Percentiles rank a stretch among this genome's conserved stretches.
Conservation (phyloP, 257 asterid species). For the Solanum appendiculatum region DNA sequence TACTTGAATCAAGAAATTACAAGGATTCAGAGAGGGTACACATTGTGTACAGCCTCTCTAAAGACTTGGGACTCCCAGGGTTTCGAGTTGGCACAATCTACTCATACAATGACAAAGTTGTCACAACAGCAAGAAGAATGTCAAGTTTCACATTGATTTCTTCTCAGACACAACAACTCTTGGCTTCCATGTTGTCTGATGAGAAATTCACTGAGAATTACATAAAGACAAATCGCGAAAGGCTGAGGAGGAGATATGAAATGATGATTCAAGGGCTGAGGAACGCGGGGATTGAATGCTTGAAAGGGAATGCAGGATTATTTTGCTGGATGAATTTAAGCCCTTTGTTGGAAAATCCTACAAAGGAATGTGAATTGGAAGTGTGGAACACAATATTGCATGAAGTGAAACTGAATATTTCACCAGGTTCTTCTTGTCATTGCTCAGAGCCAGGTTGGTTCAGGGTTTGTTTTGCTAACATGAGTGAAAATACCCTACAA, state of each 20-base stretch:
- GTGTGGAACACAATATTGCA: constrained; percentile 18
- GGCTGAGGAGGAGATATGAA: not conserved
- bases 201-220: not conserved
- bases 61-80: constrained; percentile 39
- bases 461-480: constrained; percentile 73
- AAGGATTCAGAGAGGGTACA: constrained; percentile 30
- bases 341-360: not conserved
- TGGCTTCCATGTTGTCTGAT: not conserved
- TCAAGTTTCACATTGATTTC: constrained; percentile 4
- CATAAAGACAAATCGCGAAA: not conserved
- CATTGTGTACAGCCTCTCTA: constrained; percentile 37
- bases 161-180: constrained; percentile 1
- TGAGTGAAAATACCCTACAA: constrained; percentile 52
- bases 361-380: not conserved
- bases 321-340: constrained; percentile 7
- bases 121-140: not conserved
- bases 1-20: constrained; percentile 15
- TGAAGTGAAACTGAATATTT: constrained; percentile 68
- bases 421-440: constrained; percentile 72
- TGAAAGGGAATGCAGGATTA: not conserved
- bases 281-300: not conserved
- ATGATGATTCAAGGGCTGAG: not conserved
- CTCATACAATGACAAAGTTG: not conserved
- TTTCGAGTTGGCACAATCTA: constrained; percentile 30
- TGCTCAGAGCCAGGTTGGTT: constrained; percentile 88